Base-by-base conservation (phyloP, 108 stramenopile species). In the Cyclotella baltica region DNA sequence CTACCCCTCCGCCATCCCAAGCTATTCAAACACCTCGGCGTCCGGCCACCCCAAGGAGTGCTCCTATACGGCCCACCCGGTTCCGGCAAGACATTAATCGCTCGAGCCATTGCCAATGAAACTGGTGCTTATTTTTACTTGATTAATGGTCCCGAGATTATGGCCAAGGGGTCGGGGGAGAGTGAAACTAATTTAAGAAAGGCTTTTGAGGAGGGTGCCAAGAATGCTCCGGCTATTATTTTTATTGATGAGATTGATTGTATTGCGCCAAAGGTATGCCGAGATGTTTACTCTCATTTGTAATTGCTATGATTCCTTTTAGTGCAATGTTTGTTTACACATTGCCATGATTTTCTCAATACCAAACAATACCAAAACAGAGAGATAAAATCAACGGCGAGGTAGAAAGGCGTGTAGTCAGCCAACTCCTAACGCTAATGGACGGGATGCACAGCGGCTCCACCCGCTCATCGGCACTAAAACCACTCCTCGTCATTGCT, bases 221-320 rank as follows among this genome's bases (percentile, higher is more conserved):
- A 89, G 10, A 96, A 97, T 75, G 75, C 98, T 62, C 95, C 95
- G 13, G 87, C 97, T 31, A 96, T 98, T 69, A 88, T 99, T 53
- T 99, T 99, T 73, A 96, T 99, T 81, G 98, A 99, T 77, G 98
- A 99, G 78, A 86, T 99, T 47, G 98, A 99, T 79, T 98, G 97
- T 27, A 97, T 98, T 78, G 97, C 98, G 30, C 97, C 97, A 53
- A 91, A 93, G 61, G 61, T 62, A 36, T 22, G 61, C 22, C 57
- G 30, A 16, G 62, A 73, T 77, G 5, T 70, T 83, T 9, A 4
- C 4, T 4, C 13, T 13, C 55, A 27, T 57, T 48, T 16, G n/a
- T n/a, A n/a, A n/a, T n/a, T n/a, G n/a, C n/a, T n/a, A n/a, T n/a
- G n/a, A n/a, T n/a, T n/a, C n/a, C n/a, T n/a, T n/a, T n/a, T n/a